Evolutionary conservation across 2,329 filamentous ascomycete species (phyloP), one percentile per base, ranked within the genome.

Genomic region (Neofusicoccum ribis): DNA sequence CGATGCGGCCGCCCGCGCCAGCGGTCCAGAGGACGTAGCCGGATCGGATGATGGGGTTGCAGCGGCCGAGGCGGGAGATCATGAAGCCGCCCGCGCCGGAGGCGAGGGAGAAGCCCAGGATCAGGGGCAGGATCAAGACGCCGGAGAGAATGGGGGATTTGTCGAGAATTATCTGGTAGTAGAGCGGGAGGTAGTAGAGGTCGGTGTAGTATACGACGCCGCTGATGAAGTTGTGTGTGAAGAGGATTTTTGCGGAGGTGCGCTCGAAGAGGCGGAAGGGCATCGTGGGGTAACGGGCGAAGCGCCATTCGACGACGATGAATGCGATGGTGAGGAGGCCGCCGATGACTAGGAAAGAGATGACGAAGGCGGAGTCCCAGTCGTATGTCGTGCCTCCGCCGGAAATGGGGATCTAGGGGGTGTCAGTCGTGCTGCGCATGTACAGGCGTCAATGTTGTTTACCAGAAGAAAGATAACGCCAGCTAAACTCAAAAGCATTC

Each of bases 261-360:
- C 81, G 86, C 44, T 77, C 80, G 74, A 88, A 89, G 47, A 89
- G 84, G 85, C 76, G 87, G 82, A 83, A 88, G 87, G 1, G 86
- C 86, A 66, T 88, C 76, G 6, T 75, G 70, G 0, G 86, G 84
- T 34, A 84, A 73, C 69, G 82, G 84, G 56, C 56, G 11, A 60
- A 47, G 56, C 56, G 56, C 81, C 82, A 84, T 68, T 89, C 85
- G 36, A 84, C 78, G 4, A 87, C 67, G 0, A 86, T 60, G 68
- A 88, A 88, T 0, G 77, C 72, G 14, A 84, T 46, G 37, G 84
- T 71, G 15, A 79, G 81, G 34, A 81, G 70, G 0, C 73, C 73
- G n/a, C 85, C 85, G n/a, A 87, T 75, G 0, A 76, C 74, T 12
- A 89, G 76, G 85, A 88, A 87, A 50, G 80, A 80, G 27, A 89